Evolutionary conservation across 2,329 filamentous ascomycete genomes (phyloP).

Genomic region (Penicillium capsulatum): DNA sequence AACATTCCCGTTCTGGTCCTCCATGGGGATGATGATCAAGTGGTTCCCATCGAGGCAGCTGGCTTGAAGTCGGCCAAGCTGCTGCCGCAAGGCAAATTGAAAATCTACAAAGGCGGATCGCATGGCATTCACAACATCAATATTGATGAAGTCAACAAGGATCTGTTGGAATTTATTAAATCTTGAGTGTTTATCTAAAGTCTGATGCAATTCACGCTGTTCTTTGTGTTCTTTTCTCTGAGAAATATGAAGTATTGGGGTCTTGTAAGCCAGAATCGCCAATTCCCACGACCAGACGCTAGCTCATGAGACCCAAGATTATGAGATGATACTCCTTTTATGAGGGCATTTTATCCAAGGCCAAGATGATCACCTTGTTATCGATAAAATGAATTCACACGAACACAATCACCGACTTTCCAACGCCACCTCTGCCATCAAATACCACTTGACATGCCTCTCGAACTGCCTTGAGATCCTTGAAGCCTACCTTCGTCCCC

Average conservation of each 20-base stretch:
- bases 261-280: too few species aligned
- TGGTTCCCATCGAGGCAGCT: slow-evolving; percentile 36
- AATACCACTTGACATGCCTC: slow-evolving; percentile 41
- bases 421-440: slow-evolving; percentile 44
- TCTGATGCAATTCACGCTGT: too few species aligned
- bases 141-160: slow-evolving; percentile 35
- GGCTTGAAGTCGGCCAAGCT: slow-evolving; percentile 33
- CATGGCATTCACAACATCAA: slow-evolving; percentile 41
- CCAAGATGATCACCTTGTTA: not conserved
- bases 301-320: too few species aligned
- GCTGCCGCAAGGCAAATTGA: slow-evolving; percentile 36
- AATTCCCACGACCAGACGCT: too few species aligned
- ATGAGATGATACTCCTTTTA: too few species aligned
- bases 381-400: not conserved
- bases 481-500: slow-evolving; percentile 40
- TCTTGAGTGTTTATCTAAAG: too few species aligned
- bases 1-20: slow-evolving; percentile 40
- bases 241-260: too few species aligned
- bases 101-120: slow-evolving; percentile 39
- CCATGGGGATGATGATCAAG: slow-evolving; percentile 43
- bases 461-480: slow-evolving; percentile 45
- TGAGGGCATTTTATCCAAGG: too few species aligned
- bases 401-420: slow-evolving; percentile 38
- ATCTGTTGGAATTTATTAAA: slow-evolving; percentile 33
- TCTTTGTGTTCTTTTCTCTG: too few species aligned